Conservation (phyloP, 495 filamentous ascomycete genomes). For the Evernia prunastri region DNA sequence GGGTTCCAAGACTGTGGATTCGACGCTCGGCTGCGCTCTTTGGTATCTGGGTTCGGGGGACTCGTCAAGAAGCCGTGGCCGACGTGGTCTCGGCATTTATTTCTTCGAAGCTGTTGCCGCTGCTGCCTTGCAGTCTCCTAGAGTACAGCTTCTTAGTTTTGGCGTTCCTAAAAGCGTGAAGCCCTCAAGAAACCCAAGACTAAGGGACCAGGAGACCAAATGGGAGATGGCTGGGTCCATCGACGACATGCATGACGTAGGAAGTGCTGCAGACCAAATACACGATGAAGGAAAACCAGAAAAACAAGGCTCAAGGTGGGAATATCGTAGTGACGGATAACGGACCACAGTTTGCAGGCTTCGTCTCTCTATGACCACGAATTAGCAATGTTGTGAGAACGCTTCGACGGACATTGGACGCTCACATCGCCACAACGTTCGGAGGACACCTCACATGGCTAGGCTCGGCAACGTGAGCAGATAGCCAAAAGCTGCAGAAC, state of each 20-base stretch:
- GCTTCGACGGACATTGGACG: background rate
- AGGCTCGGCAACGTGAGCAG: slow-evolving; percentile 3
- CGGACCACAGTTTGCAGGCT: slow-evolving; percentile 40
- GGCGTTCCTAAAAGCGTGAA: background rate
- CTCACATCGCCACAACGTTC: slow-evolving; percentile 45
- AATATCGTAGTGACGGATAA: slow-evolving; percentile 6
- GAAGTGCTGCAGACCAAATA: background rate
- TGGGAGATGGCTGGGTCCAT: background rate
- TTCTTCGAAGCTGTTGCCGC: slow-evolving; percentile 10
- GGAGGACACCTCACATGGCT: slow-evolving; percentile 38
- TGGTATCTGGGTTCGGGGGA: background rate
- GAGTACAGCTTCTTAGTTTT: slow-evolving; percentile 4
- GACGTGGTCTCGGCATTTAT: background rate
- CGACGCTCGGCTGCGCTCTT: background rate
- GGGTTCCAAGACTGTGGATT: background rate
- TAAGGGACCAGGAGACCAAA: background rate
- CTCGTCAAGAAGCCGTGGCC: background rate
- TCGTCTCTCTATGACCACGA: slow-evolving; percentile 32
- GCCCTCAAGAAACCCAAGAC: background rate
- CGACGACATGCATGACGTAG: background rate
- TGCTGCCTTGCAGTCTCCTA: slow-evolving; percentile 19
- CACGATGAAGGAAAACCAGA: background rate
- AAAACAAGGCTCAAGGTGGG: slow-evolving; percentile 3
- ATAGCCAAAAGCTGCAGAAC: background rate
- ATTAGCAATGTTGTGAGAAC: background rate